Base-by-base conservation (phyloP, 805 yeast species). In the Ogataea thermomethanolica region DNA sequence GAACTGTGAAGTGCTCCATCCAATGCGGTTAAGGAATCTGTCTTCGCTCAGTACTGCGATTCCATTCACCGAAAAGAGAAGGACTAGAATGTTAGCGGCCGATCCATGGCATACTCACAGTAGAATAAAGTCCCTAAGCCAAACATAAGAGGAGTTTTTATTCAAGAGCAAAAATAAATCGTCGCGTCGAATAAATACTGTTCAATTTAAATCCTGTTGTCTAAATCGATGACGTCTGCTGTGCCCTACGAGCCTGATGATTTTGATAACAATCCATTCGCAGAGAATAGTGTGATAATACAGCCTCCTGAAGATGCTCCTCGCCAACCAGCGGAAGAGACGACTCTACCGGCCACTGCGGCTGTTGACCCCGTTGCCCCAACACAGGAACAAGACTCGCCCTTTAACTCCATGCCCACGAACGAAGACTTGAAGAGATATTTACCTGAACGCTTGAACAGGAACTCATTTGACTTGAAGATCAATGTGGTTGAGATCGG, bases 401-500 rank as follows among this genome's bases (percentile, higher is more conserved):
- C 54, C 2, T 58, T 61, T 39, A 52, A 54, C 40, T 44, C 45
- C 24, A 49, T 41, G 24, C 62, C 73, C 7, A 61, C 69, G 1
- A 67, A 63, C 13, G 58, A 58, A 7, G 79, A 74, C 41, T 49
- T 76, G 27, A 66, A 67, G 39, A 64, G 59, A 46, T 65, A 71
- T 36, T 44, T 77, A 9, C 82, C 82, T 1, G 82, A 77, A 49
- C 55, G 81, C 46, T 65, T 67, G 45, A 63, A 70, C 35, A 60
- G 59, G 22, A 61, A 39, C 14, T 43, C 64, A 39, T 73, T 70
- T 46, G 57, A 50, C 37, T 45, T 91, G 29, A 54, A 55, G 1
- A 69, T 86, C 24, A 76, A 71, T 37, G 80, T 91, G 3, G 73
- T 74, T 2, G 84, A 76, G 10, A 67, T 93, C 35, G 97, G 90